Base-by-base conservation (phyloP, 495 filamentous ascomycete species). In the Saxophila tyrrhenica region DNA sequence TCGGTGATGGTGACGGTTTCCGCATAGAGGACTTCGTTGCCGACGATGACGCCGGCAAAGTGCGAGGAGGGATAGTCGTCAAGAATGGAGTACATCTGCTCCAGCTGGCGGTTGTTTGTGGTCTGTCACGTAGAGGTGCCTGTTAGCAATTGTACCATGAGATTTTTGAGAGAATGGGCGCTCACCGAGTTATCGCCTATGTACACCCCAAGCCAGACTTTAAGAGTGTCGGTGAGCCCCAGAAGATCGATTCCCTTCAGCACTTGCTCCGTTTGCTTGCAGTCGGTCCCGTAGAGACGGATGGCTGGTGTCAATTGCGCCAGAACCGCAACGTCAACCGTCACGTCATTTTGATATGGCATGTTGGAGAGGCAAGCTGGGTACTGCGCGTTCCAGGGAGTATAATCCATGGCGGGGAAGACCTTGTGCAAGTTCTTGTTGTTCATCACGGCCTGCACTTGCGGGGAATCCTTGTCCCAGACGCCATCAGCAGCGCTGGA, bases 391-490 rank as follows among this genome's bases (percentile, higher is more conserved):
- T 90, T 86, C 67, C 91, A 79, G 0, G 92, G 89, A 0, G 91
- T 97, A 64, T 98, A 98, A 68, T 95, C 92, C 58, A 98, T 85
- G n/a, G 89, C 92, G 0, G 88, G 87, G 65, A 98, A 96, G 11
- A 97, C 90, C 66, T 88, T 94, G 70, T 94, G 87, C 15, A 98
- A 74, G 56, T 87, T 69, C 0, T 68, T 57, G 66, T 95, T 95
- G 61, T 82, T 81, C 77, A 97, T 76, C 13, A 96, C 72, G 3
- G 73, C 74, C 68, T 91, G 75, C 67, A 97, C 94, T 71, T 95
- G 86, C 3, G 71, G 53, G 0, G 87, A 91, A 61, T 94, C 70
- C 65, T 78, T 81, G 64, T 77, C 67, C 16, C 95, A 76, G 62
- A 89, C 86, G 24, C 81, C 83, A 57, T 84, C 85, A 21, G 63